Base-by-base conservation (phyloP, 73 alveolate species). In the Stentor coeruleus region DNA sequence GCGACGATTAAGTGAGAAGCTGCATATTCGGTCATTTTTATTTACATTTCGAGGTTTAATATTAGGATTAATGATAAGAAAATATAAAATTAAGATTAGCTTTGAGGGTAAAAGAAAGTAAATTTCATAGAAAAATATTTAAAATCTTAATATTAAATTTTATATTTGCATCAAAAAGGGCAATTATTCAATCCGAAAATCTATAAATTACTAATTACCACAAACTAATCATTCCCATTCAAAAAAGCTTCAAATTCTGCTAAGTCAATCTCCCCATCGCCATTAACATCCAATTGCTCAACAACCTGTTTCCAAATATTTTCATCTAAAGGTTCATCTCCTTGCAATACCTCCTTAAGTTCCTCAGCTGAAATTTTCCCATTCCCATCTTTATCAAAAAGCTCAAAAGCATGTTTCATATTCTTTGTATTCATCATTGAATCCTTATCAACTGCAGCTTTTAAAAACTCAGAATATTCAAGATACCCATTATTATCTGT, bases 301-400 rank as follows among this genome's bases (percentile, higher is more conserved):
- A 57, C 28, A 20, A 57, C 1, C 73, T 57, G 35, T 1, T 57
- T 57, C 28, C 73, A 57, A 1, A 57, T 57, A 0, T 2, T 31
- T 20, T 20, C 28, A 57, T 57, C 73, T 57, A 20, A n/a, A 20
- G 73, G 28, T 20, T 57, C 28, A 20, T 57, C 73, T 20, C 28
- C 73, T 57, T 57, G 15, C 28, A 57, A 31, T 57, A 57, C 73
- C 35, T 2, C 15, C 28, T 57, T 57, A 57, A 57, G 73, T 31
- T 57, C 73, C 28, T 57, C 73, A 57, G 73, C 73, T 57, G 73
- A 57, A 20, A 57, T 57, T 31, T 57, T 57, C 2, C 73, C 73
- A 2, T 31, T 57, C 28, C 73, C 73, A 57, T 57, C 73, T 57
- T 57, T 57, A 57, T 57, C 73, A 31, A 57, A 57, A 31, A 31